phyloP scores from a whole-genome alignment of 1,139 yeast species.

The Magnusiomyces ingens region DNA sequence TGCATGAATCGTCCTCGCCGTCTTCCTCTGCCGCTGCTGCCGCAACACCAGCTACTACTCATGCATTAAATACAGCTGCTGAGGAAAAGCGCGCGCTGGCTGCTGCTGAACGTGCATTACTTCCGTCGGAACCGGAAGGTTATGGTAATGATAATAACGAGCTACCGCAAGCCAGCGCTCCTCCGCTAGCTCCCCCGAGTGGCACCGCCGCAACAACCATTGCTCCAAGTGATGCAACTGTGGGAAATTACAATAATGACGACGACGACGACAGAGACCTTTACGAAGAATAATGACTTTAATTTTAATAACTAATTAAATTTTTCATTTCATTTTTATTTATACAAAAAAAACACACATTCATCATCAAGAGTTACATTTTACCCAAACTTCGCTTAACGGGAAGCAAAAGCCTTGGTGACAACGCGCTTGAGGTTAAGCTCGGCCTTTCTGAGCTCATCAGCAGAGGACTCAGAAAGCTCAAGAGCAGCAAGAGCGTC shows the following conservation, averaged over 20 bases:
- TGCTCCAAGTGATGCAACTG: constrained; percentile 4
- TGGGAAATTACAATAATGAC: not conserved
- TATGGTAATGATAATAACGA: not conserved
- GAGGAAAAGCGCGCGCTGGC: not conserved
- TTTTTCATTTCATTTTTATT: not conserved
- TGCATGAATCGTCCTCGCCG: constrained; percentile 7
- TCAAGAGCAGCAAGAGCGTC: constrained; percentile 98
- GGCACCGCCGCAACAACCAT: too few species aligned
- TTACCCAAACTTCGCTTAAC: constrained; percentile 45
- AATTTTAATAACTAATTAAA: not conserved
- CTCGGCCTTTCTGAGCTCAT: constrained; percentile 98
- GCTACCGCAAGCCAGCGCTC: constrained; percentile 3
- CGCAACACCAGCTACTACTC: too few species aligned
- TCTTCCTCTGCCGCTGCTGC: constrained; percentile 3
- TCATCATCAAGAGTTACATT: not conserved
- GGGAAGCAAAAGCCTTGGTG: constrained; percentile 98
- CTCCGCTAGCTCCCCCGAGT: constrained; percentile 4
- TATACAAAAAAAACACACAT: not conserved
- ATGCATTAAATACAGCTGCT: not conserved
- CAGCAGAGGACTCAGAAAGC: constrained; percentile 93
- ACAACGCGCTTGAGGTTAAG: constrained; percentile 98
- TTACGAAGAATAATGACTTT: constrained; percentile 1
- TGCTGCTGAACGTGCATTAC: not conserved
- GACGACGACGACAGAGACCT: not conserved
- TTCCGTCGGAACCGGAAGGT: constrained; percentile 7